Base-by-base conservation (phyloP, 139 green algal genomes). In the Coccomyxa sp. region DNA sequence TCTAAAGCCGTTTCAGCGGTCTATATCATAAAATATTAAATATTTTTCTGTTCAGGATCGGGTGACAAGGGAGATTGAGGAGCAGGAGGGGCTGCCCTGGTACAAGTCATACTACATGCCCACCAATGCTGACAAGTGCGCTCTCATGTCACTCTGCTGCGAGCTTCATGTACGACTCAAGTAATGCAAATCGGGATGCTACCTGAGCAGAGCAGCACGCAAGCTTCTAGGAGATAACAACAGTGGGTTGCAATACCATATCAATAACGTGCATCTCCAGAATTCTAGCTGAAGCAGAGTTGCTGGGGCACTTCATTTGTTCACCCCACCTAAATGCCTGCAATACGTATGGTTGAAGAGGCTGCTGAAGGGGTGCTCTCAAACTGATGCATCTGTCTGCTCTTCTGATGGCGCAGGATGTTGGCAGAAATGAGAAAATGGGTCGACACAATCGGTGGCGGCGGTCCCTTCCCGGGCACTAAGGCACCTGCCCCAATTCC, bases 31-130 rank as follows among this genome's bases (percentile, higher is more conserved):
- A 7, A 51, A 3, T 51, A 11, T 51, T 51, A 51, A 51, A 51
- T 11, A 7, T 3, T 11, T 51, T 51, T 3, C 7, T 51, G 38
- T 71, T 21, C 63, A 71, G 63, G 63, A 71, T 11, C 63, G 63
- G 18, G 21, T 28, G 63, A 71, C 63, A 71, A 21, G 63, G 63
- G 63, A 71, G 63, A 21, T 71, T 28, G 63, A 71, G 63, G 18
- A 71, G 21, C 63, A 71, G 63, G 18, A 71, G 18, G 63, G 63
- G 63, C 63, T 28, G 63, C 63, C 63, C 21, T 71, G 63, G 63
- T 71, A 71, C 9, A 71, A 71, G 63, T 71, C 63, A 71, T 71
- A 71, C 63, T 71, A 71, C 63, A 71, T 71, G 63, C 63, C 63
- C 10, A 71, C 63, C 18, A 25, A 25, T 9, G 18, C 63, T 28